phyloP scores from a whole-genome alignment of 1,284 basidiomycete species.

The Sphaerobolus stellatus region DNA sequence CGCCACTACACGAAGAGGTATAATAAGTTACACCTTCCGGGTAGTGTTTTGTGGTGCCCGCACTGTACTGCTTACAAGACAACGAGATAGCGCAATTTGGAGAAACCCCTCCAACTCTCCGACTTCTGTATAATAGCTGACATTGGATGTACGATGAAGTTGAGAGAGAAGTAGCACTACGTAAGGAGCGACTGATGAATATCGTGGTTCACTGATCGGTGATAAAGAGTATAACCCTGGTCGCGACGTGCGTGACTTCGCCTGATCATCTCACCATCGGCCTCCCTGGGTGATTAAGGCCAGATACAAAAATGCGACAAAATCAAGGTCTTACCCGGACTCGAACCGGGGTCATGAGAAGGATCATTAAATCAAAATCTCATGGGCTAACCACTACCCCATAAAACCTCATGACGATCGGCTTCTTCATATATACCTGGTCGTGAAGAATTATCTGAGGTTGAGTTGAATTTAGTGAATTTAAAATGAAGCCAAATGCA shows the following conservation, averaged over 20 bases:
- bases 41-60: too few relatives aligned
- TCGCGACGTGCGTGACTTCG: too few relatives aligned
- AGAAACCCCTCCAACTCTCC: constrained; percentile 40
- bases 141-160: too few relatives aligned
- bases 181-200: too few relatives aligned
- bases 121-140: not conserved
- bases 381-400: constrained; percentile 16
- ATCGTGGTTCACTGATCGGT: too few relatives aligned
- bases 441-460: not conserved
- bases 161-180: too few relatives aligned
- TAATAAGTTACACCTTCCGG: not conserved
- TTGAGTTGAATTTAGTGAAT: too few relatives aligned
- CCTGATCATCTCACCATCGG: too few relatives aligned
- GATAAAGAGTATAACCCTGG: too few relatives aligned
- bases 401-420: not conserved
- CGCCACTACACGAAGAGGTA: constrained; percentile 40
- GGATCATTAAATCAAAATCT: constrained; percentile 8
- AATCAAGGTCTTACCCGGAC: constrained; percentile 13
- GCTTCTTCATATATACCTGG: not conserved
- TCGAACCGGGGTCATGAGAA: constrained; percentile 16
- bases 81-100: constrained; percentile 36
- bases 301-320: too few relatives aligned
- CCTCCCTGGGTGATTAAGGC: too few relatives aligned
- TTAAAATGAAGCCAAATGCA: too few relatives aligned
- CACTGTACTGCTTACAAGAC: constrained; percentile 38